Evolutionary conservation across 2,329 filamentous ascomycete species (phyloP), one percentile per base, ranked within the genome.

Genomic region (Colletotrichum limetticola): DNA sequence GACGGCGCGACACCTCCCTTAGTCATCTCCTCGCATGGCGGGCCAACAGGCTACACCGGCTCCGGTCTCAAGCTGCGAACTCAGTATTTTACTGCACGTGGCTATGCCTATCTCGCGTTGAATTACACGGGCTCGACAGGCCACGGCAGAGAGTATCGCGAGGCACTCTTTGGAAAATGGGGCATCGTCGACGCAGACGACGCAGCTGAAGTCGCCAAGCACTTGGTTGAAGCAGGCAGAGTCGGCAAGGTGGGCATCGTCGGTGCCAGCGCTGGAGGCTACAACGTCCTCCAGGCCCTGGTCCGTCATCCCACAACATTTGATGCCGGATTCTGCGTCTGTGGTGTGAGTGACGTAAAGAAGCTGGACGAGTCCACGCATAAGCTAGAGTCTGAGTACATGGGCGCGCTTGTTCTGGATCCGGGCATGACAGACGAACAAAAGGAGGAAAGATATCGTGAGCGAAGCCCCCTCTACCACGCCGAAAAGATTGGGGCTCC

Each of bases 331-430:
- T 83, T 88, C 3, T 86, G 84, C 65, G 81, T 85, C 1, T 88
- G 85, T 30, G 88, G 88, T 3, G 85, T 90, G 35, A 86, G 85
- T 52, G 87, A 89, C 28, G 77, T 90, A n/a, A 81, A 82, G 53
- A 80, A 80, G 0, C 80, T 90, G 1, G 82, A 81, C 19, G 81
- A 80, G 2, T 83, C 85, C 24, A 89, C 87, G 0, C 88, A 90
- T 76, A 90, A 90, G 78, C 85, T 90, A n/a, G 89, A 91, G 76
- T 85, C 82, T 0, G 84, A 86, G 63, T 90, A 90, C 76, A 80
- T 86, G n/a, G 82, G 84, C 11, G 80, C 83, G 1, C 79, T 90
- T 1, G 74, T 89, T 1, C 81, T 86, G 1, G 66, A 79, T 1
- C 74, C 77, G 0, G 82, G 80, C 3, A 81, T 82, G 11, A 76